phyloP scores from a whole-genome alignment of 345 rosid species.

The Arabis hirsuta region DNA sequence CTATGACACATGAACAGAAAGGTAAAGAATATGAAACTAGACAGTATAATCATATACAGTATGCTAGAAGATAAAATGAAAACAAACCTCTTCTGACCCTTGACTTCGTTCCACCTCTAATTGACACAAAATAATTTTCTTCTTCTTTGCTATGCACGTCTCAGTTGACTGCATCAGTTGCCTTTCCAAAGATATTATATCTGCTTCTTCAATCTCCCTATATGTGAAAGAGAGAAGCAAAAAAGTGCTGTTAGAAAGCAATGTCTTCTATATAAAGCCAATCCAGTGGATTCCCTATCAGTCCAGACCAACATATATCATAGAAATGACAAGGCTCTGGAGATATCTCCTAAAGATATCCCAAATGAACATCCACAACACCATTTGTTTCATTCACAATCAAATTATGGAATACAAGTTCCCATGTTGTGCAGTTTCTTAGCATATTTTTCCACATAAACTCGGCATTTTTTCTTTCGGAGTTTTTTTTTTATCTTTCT shows the following conservation, averaged over 20 bases:
- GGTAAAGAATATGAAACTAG: neutral
- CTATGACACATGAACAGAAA: slow-evolving; percentile 5
- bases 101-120: slow-evolving; percentile 84
- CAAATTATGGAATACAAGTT: neutral
- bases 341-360: neutral
- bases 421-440: neutral
- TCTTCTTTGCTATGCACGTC: slow-evolving; percentile 82
- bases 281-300: slow-evolving; percentile 3
- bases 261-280: slow-evolving; percentile 3
- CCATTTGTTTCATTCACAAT: neutral
- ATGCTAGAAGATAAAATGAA: slow-evolving; percentile 28
- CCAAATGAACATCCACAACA: neutral
- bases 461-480: neutral
- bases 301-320: slow-evolving; percentile 9
- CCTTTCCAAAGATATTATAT: slow-evolving; percentile 80
- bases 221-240: slow-evolving; percentile 10
- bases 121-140: slow-evolving; percentile 78
- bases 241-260: slow-evolving; percentile 23
- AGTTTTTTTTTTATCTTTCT: neutral
- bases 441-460: neutral
- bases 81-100: slow-evolving; percentile 77
- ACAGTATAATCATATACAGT: slow-evolving; percentile 6
- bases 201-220: slow-evolving; percentile 92
- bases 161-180: slow-evolving; percentile 90
- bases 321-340: slow-evolving; percentile 1